Base-by-base conservation (phyloP, 352 stramenopile species). In the Phytophthora fragariae region DNA sequence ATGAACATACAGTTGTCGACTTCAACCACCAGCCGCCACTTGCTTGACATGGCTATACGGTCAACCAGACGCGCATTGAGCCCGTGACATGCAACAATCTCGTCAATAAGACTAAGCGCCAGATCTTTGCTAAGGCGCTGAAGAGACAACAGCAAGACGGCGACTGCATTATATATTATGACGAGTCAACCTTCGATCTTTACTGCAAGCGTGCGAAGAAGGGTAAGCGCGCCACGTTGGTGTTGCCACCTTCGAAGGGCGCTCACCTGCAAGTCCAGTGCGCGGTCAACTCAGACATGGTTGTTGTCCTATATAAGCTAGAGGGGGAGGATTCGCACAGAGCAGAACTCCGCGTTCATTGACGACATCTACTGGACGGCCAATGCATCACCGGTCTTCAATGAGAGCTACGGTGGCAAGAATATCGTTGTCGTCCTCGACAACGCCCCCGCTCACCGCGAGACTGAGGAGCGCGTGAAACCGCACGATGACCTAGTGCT, bases 211-310 rank as follows among this genome's bases (percentile, higher is more conserved):
- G 39, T 4, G 37, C 57, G 17, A 58, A 41, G 62, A 62, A 33
- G 12, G 41, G 54, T 1, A n/a, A 62, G 29, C n/a, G 54, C 1
- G 62, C 53, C 14, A 63, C 53, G 0, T 2, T 60, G 2, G 56
- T 65, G 3, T 29, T 65, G 33, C 44, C 15, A 1, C 46, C 55
- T 6, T 49, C 56, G 2, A 71, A 71, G 9, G 55, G 31, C 2
- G 35, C 21, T 6, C 55, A 71, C 35, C 64, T 65, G 5, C 64
- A 71, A 19, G 27, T 71, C 0, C 64, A 65, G 8, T 65, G 55
- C 3, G 44, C 55, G 3, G 55, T 71, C 8, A 54, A 21, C 2
- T 53, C 55, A 14, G 31, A 55, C 12, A 17, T 56, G 3, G 63
- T 29, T 2, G 21, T 70, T 2, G 31, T 70, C n/a, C 46, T 65